A percentile compares a stretch with the other conserved stretches of the same genome.
Evolutionary conservation across 2,329 filamentous ascomycete genomes (phyloP).

Genomic region (Monosporascus sp.): DNA sequence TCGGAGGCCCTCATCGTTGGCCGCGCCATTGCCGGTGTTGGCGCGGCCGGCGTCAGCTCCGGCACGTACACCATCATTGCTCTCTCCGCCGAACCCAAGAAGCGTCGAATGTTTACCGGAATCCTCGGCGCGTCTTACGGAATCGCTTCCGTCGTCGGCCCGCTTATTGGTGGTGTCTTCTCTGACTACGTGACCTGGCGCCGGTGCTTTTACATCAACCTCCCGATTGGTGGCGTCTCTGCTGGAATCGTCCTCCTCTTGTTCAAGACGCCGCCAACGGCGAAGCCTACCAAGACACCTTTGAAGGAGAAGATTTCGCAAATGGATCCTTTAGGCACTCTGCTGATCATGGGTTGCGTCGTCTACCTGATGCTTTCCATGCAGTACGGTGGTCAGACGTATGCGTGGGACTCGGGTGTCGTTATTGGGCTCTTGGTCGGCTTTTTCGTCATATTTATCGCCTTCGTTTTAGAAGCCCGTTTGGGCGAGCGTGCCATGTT

Average conservation of each 20-base stretch:
- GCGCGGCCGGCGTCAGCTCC: constrained; percentile 15
- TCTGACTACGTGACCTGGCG: constrained; percentile 15
- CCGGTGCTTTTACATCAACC: constrained; percentile 20
- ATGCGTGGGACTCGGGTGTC: too few relatives aligned
- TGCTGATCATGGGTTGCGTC: constrained; percentile 28
- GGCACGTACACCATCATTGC: constrained; percentile 14
- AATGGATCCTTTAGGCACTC: constrained; percentile 19
- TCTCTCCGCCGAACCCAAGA: constrained; percentile 8
- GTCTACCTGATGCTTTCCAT: constrained; percentile 9
- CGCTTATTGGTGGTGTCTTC: constrained; percentile 14
- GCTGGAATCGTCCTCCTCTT: constrained; percentile 17
- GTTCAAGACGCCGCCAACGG: neutral
- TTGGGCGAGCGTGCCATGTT: too few relatives aligned
- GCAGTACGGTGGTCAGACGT: too few relatives aligned
- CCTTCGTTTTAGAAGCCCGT: too few relatives aligned
- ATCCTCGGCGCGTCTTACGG: constrained; percentile 13
- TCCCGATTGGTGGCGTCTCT: constrained; percentile 25
- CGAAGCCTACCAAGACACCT: too few relatives aligned
- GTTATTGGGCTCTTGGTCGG: too few relatives aligned
- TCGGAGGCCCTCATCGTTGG: constrained; percentile 23
- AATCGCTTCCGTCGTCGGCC: constrained; percentile 11
- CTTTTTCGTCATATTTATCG: too few relatives aligned
- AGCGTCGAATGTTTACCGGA: constrained; percentile 10
- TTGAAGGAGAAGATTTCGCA: constrained; percentile 13
- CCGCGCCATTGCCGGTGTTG: constrained; percentile 31